phyloP scores from a whole-genome alignment of 305 asterid species.

The Lippia alba region DNA sequence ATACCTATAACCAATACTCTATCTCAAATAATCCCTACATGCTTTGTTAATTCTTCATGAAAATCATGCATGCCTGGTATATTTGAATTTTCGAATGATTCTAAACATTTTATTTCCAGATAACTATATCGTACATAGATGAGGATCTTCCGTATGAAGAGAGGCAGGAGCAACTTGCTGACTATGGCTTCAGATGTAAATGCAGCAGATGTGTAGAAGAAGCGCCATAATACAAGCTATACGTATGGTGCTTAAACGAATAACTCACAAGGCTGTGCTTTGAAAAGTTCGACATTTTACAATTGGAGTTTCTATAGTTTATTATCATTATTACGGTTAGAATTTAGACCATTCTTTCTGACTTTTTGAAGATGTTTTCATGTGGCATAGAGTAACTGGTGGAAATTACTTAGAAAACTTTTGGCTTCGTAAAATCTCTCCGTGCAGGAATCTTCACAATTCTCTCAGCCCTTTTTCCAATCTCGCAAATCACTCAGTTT shows the following conservation, averaged over 20 bases:
- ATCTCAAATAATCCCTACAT: not conserved
- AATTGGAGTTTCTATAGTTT: too few species aligned
- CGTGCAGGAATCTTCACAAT: too few species aligned
- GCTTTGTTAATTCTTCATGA: not conserved
- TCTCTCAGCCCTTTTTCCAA: too few species aligned
- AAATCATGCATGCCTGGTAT: not conserved
- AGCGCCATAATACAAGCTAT: conserved; percentile 34
- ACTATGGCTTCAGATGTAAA: conserved; percentile 82
- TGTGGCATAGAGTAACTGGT: not conserved
- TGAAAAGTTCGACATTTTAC: too few species aligned
- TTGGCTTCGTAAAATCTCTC: too few species aligned
- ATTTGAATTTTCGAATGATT: not conserved
- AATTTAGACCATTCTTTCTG: not conserved
- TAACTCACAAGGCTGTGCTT: too few species aligned
- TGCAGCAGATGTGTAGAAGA: conserved; percentile 77
- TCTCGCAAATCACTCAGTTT: too few species aligned
- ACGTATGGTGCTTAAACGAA: not conserved
- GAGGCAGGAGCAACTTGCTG: conserved; percentile 75
- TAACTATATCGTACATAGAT: conserved; percentile 88
- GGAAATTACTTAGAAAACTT: too few species aligned
- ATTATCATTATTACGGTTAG: too few species aligned
- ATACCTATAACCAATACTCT: not conserved
- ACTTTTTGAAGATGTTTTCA: not conserved
- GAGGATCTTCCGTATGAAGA: conserved; percentile 81
- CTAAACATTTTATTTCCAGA: conserved; percentile 45